phyloP scores from a whole-genome alignment of 1,284 basidiomycete genomes.

The Ceratobasidium sp. region DNA sequence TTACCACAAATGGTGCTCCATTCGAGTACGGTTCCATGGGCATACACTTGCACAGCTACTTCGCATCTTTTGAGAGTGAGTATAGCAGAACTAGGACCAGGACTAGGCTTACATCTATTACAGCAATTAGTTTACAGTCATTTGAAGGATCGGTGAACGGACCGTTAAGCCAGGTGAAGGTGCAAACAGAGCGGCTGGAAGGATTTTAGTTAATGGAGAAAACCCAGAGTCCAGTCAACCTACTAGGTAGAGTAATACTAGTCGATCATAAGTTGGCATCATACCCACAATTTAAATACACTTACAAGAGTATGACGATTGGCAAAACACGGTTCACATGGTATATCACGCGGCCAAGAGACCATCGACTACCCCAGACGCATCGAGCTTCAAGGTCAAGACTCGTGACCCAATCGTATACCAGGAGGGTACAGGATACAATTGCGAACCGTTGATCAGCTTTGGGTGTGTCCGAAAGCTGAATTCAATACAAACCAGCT shows the following conservation, averaged over 20 bases:
- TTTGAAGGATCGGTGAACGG: background rate
- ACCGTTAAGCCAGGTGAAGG: background rate
- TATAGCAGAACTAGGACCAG: background rate
- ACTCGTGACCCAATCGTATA: background rate
- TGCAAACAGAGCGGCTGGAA: background rate
- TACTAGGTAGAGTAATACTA: too few relatives aligned
- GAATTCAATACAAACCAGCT: too few relatives aligned
- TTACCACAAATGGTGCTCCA: background rate
- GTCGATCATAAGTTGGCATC: too few relatives aligned
- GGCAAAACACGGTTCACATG: background rate
- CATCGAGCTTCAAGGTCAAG: background rate
- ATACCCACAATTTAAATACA: too few relatives aligned
- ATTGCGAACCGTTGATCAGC: background rate
- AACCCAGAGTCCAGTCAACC: too few relatives aligned
- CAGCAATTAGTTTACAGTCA: background rate
- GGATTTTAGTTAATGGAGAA: background rate
- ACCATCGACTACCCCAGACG: background rate
- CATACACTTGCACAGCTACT: background rate
- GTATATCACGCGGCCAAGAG: background rate
- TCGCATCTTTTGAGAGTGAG: background rate
- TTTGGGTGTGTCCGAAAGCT: too few relatives aligned
- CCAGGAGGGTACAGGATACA: background rate
- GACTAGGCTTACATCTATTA: slow-evolving; percentile 10
- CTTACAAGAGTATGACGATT: background rate
- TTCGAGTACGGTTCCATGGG: background rate